These are phyloP conservation scores for Spathaspora sp. DNA, from an alignment of 1,139 yeast genomes.

Conservation along the genomic window DNA sequence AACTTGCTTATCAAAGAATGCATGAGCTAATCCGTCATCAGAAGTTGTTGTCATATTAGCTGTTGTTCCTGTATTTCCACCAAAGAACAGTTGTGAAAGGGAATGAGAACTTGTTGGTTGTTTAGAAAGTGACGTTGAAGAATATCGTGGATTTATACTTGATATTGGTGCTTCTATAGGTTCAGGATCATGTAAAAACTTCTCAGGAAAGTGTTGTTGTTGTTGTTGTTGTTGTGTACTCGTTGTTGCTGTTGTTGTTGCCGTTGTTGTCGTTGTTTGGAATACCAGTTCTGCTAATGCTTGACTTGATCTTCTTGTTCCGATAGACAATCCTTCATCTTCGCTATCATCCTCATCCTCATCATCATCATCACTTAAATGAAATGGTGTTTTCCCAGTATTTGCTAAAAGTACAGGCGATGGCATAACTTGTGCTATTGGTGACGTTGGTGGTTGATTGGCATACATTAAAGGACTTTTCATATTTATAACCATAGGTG, in stretches of 20 bases:
- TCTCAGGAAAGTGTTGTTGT: conserved; percentile 21
- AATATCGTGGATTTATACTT: conserved; percentile 35
- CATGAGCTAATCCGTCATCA: conserved; percentile 17
- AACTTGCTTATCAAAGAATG: conserved; percentile 28
- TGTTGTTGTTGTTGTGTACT: conserved; percentile 8
- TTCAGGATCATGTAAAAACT: conserved; percentile 15
- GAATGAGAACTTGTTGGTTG: conserved; percentile 45
- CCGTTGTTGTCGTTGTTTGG: conserved; percentile 14
- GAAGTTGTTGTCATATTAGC: not conserved
- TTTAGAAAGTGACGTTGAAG: conserved; percentile 36
- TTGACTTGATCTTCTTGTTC: conserved; percentile 43
- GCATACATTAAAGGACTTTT: conserved; percentile 8
- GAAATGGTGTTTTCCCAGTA: conserved; percentile 14
- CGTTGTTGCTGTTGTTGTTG: conserved; percentile 6
- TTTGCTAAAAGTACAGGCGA: conserved; percentile 2
- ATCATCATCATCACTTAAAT: conserved; percentile 21
- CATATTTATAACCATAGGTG: conserved; percentile 15
- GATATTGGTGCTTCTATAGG: conserved; percentile 30
- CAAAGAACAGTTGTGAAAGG: conserved; percentile 36
- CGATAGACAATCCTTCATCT: conserved; percentile 39
- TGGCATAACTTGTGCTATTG: conserved; percentile 6
- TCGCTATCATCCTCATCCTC: conserved; percentile 18
- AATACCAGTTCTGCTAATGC: conserved; percentile 49
- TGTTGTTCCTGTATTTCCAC: conserved; percentile 4
- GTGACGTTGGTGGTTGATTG: conserved; percentile 10